phyloP scores from a whole-genome alignment of 768 basidiomycete species.

The Lyophyllum decastes region DNA sequence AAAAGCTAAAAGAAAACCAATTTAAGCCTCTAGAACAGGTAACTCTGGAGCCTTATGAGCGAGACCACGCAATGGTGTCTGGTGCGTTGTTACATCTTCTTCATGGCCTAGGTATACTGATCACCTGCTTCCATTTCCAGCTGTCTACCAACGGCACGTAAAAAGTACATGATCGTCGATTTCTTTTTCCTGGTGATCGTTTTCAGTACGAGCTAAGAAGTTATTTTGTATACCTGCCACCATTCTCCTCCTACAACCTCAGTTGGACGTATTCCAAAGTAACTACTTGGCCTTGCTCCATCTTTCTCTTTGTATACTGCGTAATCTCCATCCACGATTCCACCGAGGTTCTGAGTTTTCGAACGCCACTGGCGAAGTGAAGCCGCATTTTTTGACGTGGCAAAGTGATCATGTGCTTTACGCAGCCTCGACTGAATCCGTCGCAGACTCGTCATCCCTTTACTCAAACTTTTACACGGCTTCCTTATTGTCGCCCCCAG shows the following conservation, averaged over 20 bases:
- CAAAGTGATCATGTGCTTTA: constrained; percentile 29
- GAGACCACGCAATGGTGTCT: constrained; percentile 89
- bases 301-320: constrained; percentile 14
- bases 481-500: constrained; percentile 1
- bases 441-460: background rate
- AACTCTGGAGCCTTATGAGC: constrained; percentile 90
- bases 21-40: constrained; percentile 97
- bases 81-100: constrained; percentile 42
- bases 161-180: constrained; percentile 18
- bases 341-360: background rate
- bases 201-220: constrained; percentile 9
- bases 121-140: constrained; percentile 6
- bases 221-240: constrained; percentile 14
- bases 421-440: constrained; percentile 3
- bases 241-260: constrained; percentile 1
- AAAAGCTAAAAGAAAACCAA: constrained; percentile 70
- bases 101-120: background rate
- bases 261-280: constrained; percentile 6
- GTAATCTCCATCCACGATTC: constrained; percentile 13
- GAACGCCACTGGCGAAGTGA: background rate
- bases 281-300: constrained; percentile 10
- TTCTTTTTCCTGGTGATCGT: constrained; percentile 3
- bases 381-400: constrained; percentile 29
- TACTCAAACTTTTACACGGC: background rate
- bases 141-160: constrained; percentile 28